These are phyloP conservation scores for Fusarium sp. DNA, from an alignment of 2,329 filamentous ascomycete genomes.

Conservation along the genomic window DNA sequence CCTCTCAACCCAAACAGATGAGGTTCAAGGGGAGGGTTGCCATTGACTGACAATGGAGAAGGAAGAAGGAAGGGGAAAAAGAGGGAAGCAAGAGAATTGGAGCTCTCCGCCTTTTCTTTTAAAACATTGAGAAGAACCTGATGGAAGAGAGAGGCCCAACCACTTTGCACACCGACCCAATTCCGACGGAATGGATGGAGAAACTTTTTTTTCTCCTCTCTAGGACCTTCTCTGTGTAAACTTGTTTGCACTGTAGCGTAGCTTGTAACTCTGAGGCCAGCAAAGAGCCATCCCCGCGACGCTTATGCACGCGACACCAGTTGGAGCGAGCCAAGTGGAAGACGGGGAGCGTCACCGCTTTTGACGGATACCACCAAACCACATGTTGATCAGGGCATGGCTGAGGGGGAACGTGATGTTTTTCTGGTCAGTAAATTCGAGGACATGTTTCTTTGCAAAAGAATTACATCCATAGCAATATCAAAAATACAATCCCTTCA, in stretches of 20 bases:
- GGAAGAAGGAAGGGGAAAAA: constrained; percentile 19
- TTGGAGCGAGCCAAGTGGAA: constrained; percentile 40
- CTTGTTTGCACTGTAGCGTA: not conserved
- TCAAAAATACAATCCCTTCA: not conserved
- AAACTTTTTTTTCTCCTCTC: constrained; percentile 22
- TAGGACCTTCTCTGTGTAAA: not conserved
- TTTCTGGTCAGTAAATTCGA: not conserved
- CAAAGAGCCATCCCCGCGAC: constrained; percentile 18
- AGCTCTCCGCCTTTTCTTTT: constrained; percentile 36
- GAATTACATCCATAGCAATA: not conserved
- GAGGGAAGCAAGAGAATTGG: not conserved
- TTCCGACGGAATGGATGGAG: constrained; percentile 18
- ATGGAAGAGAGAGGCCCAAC: constrained; percentile 1
- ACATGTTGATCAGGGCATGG: not conserved
- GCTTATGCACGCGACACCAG: constrained; percentile 47
- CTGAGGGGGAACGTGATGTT: not conserved
- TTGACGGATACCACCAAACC: constrained; percentile 24
- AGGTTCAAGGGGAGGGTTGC: constrained; percentile 35
- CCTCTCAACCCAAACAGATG: constrained; percentile 36
- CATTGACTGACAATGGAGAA: constrained; percentile 30
- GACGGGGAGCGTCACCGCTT: constrained; percentile 37
- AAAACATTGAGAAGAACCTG: constrained; percentile 6
- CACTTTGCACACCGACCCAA: constrained; percentile 33
- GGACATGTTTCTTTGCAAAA: not conserved
- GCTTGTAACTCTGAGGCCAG: constrained; percentile 2